Evolutionary conservation across 371 early-diverging fungal species (phyloP).

Genomic region (Rhizopus arrhizus): DNA sequence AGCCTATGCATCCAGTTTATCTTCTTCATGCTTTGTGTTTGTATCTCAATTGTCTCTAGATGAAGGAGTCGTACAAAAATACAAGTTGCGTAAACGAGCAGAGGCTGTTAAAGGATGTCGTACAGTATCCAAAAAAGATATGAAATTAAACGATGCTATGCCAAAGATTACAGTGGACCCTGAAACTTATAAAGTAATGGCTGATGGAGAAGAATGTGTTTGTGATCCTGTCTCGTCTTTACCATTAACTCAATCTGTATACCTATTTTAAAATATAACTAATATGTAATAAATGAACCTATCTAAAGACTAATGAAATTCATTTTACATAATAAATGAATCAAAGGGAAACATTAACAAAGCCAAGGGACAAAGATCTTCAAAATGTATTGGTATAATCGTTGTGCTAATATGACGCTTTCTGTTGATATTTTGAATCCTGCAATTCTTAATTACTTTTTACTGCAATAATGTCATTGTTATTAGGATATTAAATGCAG

Average conservation of each 20-base stretch:
- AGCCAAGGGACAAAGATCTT: too few species aligned
- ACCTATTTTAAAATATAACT: conserved; percentile 63
- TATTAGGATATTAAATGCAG: too few species aligned
- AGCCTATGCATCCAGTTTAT: conserved; percentile 58
- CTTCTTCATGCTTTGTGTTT: conserved; percentile 70
- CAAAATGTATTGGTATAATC: too few species aligned
- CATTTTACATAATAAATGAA: too few species aligned
- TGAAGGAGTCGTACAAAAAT: conserved; percentile 52
- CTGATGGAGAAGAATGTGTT: conserved; percentile 71
- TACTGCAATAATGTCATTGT: too few species aligned
- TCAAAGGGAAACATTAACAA: too few species aligned
- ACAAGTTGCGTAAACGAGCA: conserved; percentile 68
- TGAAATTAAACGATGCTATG: conserved; percentile 78
- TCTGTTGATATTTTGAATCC: too few species aligned
- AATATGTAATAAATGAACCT: too few species aligned
- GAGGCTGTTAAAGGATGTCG: conserved; percentile 80
- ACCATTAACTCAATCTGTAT: conserved; percentile 75
- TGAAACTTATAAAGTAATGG: conserved; percentile 84
- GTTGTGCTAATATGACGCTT: too few species aligned
- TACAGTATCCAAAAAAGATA: conserved; percentile 75
- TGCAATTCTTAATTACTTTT: too few species aligned
- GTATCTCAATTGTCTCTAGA: conserved; percentile 77
- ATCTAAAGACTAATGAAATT: too few species aligned
- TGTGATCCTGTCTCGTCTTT: conserved; percentile 74
- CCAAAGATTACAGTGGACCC: conserved; percentile 86